phyloP scores from a whole-genome alignment of 2,329 filamentous ascomycete genomes.

The Paraphaeosphaeria sporulosa region DNA sequence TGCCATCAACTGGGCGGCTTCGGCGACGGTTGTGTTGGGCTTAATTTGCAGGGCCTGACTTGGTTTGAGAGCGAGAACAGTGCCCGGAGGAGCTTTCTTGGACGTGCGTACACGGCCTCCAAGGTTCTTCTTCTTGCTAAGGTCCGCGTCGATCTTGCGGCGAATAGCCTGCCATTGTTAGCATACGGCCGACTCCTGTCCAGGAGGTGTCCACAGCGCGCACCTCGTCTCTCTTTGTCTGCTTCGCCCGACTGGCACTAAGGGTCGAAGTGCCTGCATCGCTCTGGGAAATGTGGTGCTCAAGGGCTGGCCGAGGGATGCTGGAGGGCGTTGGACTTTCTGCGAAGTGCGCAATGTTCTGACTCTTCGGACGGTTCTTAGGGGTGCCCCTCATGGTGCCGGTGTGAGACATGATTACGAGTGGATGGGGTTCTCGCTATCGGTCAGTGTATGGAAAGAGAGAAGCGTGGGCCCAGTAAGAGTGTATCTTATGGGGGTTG shows the following conservation, averaged over 20 bases:
- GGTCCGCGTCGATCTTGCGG: constrained; percentile 93
- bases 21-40: constrained; percentile 88
- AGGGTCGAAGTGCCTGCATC: constrained; percentile 71
- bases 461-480: constrained; percentile 26
- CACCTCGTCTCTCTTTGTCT: constrained; percentile 98
- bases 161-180: constrained; percentile 78
- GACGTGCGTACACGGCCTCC: constrained; percentile 80
- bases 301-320: constrained; percentile 77
- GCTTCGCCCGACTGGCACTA: constrained; percentile 94
- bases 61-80: constrained; percentile 92
- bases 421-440: constrained; percentile 24
- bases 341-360: constrained; percentile 61
- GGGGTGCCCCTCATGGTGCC: constrained; percentile 76
- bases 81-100: constrained; percentile 93
- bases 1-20: constrained; percentile 98
- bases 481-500: constrained; percentile 25
- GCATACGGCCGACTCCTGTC: constrained; percentile 22
- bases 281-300: constrained; percentile 62
- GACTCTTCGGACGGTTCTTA: constrained; percentile 62
- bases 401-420: constrained; percentile 63
- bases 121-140: constrained; percentile 94
- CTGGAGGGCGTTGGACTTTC: constrained; percentile 66
- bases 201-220: constrained; percentile 41
- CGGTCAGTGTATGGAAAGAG: constrained; percentile 26
- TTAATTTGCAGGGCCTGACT: constrained; percentile 98